A percentile compares a stretch with the other conserved stretches of the same genome.
phyloP scores from a whole-genome alignment of 805 yeast species.

The Hanseniaspora singularis region DNA sequence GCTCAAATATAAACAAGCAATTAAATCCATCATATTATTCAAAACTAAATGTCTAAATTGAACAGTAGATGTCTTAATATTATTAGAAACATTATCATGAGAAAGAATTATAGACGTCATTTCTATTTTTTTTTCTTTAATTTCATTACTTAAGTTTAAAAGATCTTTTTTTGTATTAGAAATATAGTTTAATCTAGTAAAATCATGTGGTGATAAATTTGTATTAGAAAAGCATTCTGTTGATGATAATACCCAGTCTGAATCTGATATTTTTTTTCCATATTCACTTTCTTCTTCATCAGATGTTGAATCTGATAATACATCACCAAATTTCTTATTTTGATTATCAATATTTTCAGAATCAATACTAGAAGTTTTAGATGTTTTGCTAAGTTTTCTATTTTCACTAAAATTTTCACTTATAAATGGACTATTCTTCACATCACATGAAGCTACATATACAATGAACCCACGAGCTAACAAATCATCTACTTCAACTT shows the following conservation, averaged over 20 bases:
- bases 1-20: conserved; percentile 3
- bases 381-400: too few species aligned
- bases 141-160: not conserved
- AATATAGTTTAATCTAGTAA: conserved; percentile 15
- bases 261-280: conserved; percentile 6
- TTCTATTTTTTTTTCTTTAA: conserved; percentile 3
- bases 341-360: not conserved
- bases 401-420: too few species aligned
- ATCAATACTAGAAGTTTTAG: too few species aligned
- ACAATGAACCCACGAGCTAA: conserved; percentile 27
- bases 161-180: conserved; percentile 5
- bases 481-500: conserved; percentile 29
- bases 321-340: conserved; percentile 2
- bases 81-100: conserved; percentile 13
- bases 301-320: conserved; percentile 10
- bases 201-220: not conserved
- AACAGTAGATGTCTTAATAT: conserved; percentile 1
- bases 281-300: conserved; percentile 11
- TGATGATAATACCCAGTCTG: conserved; percentile 14
- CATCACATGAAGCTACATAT: conserved; percentile 24
- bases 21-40: conserved; percentile 15
- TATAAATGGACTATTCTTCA: conserved; percentile 9
- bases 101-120: conserved; percentile 13
- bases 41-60: conserved; percentile 7
- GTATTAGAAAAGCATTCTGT: conserved; percentile 11